These are phyloP conservation scores for Paspalum vaginatum DNA, from an alignment of 176 grass and related monocot species.

Conservation along the genomic window DNA sequence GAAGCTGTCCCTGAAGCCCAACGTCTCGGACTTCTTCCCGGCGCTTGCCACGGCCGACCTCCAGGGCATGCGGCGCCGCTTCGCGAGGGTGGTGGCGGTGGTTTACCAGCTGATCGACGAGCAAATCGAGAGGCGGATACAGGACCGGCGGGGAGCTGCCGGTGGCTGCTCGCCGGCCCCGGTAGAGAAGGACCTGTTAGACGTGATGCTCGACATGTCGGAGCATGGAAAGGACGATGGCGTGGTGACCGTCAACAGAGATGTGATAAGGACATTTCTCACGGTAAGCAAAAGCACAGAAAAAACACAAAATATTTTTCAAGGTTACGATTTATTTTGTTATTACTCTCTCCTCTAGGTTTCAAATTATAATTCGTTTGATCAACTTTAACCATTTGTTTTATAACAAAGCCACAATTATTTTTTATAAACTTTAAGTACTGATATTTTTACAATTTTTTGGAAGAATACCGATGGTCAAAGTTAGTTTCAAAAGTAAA, in stretches of 20 bases:
- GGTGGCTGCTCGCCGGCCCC: not conserved
- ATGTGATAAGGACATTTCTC: conserved; percentile 21
- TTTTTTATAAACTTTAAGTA: not conserved
- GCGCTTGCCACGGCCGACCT: not conserved
- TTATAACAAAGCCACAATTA: no score
- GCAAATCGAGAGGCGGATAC: not conserved
- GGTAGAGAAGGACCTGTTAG: not conserved
- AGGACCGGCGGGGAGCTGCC: not conserved
- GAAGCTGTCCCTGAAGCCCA: not conserved
- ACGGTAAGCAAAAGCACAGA: not conserved
- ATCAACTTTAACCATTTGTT: no score
- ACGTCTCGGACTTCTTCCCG: conserved; percentile 15
- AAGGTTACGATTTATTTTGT: no score
- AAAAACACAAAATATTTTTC: no score
- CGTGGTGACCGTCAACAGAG: not conserved
- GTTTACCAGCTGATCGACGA: not conserved
- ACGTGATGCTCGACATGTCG: conserved; percentile 18
- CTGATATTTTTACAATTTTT: no score
- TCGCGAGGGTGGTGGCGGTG: not conserved
- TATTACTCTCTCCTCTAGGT: no score
- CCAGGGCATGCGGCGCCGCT: not conserved
- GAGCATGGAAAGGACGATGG: not conserved
- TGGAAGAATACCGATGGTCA: no score
- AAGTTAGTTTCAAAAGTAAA: no score
- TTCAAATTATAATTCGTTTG: no score